phyloP scores from a whole-genome alignment of 2,329 filamentous ascomycete genomes.

The Cercospora berteroae region DNA sequence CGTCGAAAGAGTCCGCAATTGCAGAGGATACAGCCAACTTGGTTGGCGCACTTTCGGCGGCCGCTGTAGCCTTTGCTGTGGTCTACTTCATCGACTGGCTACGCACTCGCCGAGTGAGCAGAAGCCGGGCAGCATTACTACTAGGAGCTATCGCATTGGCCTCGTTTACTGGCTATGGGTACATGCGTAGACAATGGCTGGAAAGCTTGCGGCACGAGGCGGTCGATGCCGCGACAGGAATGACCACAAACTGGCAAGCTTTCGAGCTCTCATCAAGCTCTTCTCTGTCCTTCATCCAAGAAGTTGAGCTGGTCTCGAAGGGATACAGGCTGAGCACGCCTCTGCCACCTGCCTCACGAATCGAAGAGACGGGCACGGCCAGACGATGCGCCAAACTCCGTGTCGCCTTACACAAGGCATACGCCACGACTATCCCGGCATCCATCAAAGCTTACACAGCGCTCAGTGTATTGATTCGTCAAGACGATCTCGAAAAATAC shows the following conservation, averaged over 20 bases:
- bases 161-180: slow-evolving; percentile 64
- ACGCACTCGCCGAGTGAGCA: slow-evolving; percentile 55
- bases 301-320: slow-evolving; percentile 91
- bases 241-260: slow-evolving; percentile 73
- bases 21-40: slow-evolving; percentile 48
- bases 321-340: slow-evolving; percentile 88
- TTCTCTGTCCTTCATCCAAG: slow-evolving; percentile 79
- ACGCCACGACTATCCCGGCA: slow-evolving; percentile 67
- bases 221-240: slow-evolving; percentile 63
- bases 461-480: slow-evolving; percentile 71
- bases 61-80: slow-evolving; percentile 59
- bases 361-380: slow-evolving; percentile 71
- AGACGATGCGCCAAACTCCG: slow-evolving; percentile 79
- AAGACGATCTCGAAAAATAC: slow-evolving; percentile 84
- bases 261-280: slow-evolving; percentile 76
- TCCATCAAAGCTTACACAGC: slow-evolving; percentile 68
- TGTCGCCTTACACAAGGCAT: slow-evolving; percentile 67
- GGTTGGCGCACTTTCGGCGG: slow-evolving; percentile 65
- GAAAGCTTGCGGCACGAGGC: slow-evolving; percentile 74
- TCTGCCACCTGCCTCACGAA: slow-evolving; percentile 83
- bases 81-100: slow-evolving; percentile 72
- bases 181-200: slow-evolving; percentile 76
- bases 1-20: slow-evolving; percentile 19
- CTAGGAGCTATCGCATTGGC: slow-evolving; percentile 52
- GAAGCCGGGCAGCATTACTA: slow-evolving; percentile 51